phyloP scores from a whole-genome alignment of 106 monocot species.

The Phalaenopsis equestris region DNA sequence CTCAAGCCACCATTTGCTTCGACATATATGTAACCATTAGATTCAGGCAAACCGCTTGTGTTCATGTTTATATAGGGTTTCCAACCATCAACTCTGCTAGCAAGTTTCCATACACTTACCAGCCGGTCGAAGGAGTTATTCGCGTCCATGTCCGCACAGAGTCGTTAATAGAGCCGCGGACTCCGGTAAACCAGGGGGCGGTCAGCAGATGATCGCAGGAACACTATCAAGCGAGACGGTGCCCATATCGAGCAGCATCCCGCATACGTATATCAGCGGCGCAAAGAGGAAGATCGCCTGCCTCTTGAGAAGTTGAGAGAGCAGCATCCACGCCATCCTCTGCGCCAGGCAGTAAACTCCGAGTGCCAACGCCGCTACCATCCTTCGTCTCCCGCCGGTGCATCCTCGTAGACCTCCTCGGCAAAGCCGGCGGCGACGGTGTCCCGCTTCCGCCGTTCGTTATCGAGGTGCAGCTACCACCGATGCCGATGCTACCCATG shows the following conservation, averaged over 20 bases:
- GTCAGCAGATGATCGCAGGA: conserved; percentile 51
- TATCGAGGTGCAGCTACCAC: neutral
- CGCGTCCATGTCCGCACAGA: conserved; percentile 62
- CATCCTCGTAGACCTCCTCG: conserved; percentile 29
- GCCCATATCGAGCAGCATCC: conserved; percentile 87
- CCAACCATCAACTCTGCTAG: conserved; percentile 74
- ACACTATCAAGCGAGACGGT: conserved; percentile 74
- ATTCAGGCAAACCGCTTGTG: conserved; percentile 25
- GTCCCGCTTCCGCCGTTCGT: conserved; percentile 16
- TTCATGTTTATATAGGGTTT: conserved; percentile 58
- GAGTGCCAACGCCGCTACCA: conserved; percentile 6
- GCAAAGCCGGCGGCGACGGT: conserved; percentile 61
- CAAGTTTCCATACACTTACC: conserved; percentile 73
- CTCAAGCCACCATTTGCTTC: too few relatives aligned
- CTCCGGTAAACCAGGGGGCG: conserved; percentile 70
- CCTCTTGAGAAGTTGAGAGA: conserved; percentile 56
- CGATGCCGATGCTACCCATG: conserved; percentile 35
- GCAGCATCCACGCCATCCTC: conserved; percentile 40
- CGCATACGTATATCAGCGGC: conserved; percentile 74
- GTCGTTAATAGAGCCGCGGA: conserved; percentile 63
- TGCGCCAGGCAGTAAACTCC: conserved; percentile 20
- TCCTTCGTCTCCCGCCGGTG: conserved; percentile 13
- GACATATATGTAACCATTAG: too few relatives aligned
- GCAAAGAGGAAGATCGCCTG: conserved; percentile 91
- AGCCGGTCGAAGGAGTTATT: conserved; percentile 66